Percentiles rank a stretch among this genome's conserved stretches.
Evolutionary conservation across 2,329 filamentous ascomycete genomes (phyloP).

Genomic region (Aspergillus pseudoglaucus): DNA sequence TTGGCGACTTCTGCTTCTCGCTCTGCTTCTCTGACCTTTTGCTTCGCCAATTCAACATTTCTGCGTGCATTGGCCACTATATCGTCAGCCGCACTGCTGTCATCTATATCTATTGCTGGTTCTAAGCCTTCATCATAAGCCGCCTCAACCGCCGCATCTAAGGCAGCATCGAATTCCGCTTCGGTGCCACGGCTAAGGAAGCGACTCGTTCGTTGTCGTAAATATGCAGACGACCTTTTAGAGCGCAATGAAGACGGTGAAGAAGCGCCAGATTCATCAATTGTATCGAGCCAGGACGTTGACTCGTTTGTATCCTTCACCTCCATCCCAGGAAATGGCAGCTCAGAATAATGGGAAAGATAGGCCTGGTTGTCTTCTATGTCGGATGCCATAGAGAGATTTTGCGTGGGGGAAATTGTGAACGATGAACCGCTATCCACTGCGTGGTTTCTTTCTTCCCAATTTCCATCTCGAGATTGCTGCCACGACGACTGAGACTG

Average conservation of each 20-base stretch:
- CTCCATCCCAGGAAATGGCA: conserved; percentile 16
- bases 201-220: conserved; percentile 64
- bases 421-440: background rate
- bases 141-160: conserved; percentile 92
- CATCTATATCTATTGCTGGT: conserved; percentile 44
- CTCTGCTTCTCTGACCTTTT: conserved; percentile 67
- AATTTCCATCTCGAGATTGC: background rate
- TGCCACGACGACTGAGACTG: conserved; percentile 10
- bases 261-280: conserved; percentile 81
- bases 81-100: conserved; percentile 23
- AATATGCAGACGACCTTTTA: conserved; percentile 62
- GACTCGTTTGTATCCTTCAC: conserved; percentile 63
- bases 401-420: background rate
- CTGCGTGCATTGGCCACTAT: conserved; percentile 49
- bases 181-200: conserved; percentile 67
- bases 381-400: background rate
- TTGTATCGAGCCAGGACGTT: conserved; percentile 89
- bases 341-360: conserved; percentile 6
- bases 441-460: conserved; percentile 4
- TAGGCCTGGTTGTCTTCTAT: background rate
- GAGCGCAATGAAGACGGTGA: conserved; percentile 75
- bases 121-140: conserved; percentile 91
- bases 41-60: conserved; percentile 68
- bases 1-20: conserved; percentile 58
- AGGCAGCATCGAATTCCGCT: conserved; percentile 84